Base-by-base conservation (phyloP, 306 rosid species). In the barrel medic (Medicago truncatula) region DNA sequence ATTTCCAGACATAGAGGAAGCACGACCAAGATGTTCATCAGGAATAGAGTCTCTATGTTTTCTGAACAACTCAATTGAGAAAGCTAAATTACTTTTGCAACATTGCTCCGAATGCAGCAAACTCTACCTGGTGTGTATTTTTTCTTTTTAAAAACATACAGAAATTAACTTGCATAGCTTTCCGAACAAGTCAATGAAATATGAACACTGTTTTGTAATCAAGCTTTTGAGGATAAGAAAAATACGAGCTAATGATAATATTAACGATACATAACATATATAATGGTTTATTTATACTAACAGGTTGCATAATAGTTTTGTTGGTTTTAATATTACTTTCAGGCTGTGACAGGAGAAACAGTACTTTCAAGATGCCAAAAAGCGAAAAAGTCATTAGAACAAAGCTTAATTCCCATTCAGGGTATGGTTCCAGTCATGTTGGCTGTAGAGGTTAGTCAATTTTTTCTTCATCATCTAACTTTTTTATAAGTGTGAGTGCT, bases 61-160 rank as follows among this genome's bases (percentile, higher is more conserved):
- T 80, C 84, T 96, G 62, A 89, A 66, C 79, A 28, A 6, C 3
- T 83, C 93, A 47, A 83, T 90, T 46, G 87, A 83, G 4, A 90
- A 86, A 82, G 87, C 96, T 77, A 87, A 84, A 64, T 71, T 74
- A 17, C 80, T 89, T 57, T 88, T 95, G 66, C 96, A 88, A 67
- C 59, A 87, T 81, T 95, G 99, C 81, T 70, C 90, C 10, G 96
- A 95, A 28, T 85, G 91, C 36, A 95, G 97, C 85, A 92, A 90
- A 86, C 92, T 95, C 83, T 95, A 95, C 84, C 88, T 95, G 97
- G 99, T 92, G 44, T 15, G 93, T 82, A 57, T 9, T 20, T 66
- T 36, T 65, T 3, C 15, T 43, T 1, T 34, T 7, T 34, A 34
- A 4, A 7, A 13, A 61, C 39, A 60, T 16, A 5, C 13, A 34